Evolutionary conservation across 1,284 basidiomycete species (phyloP).

Genomic region (Apiotrichum veenhuisii): DNA sequence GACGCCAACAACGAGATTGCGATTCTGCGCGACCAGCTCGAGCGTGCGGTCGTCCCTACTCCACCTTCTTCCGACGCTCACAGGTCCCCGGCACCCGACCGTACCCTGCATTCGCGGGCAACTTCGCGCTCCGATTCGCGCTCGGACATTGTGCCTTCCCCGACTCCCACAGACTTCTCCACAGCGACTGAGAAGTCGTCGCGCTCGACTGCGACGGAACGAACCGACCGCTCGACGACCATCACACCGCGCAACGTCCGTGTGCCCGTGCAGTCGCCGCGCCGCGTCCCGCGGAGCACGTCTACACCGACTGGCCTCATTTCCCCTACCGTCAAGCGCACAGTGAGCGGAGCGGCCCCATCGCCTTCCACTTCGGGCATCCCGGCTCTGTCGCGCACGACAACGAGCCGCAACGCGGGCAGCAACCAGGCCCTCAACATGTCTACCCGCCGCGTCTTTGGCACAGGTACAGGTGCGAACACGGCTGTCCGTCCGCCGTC

Average conservation of each 20-base stretch:
- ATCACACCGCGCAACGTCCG: neutral
- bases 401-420: conserved; percentile 35
- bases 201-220: neutral
- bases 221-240: conserved; percentile 2
- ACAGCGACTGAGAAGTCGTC: neutral
- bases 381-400: conserved; percentile 34
- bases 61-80: conserved; percentile 36
- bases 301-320: conserved; percentile 22
- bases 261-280: conserved; percentile 1
- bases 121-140: conserved; percentile 17
- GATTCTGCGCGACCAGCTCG: conserved; percentile 68
- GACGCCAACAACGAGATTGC: conserved; percentile 73
- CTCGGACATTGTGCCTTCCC: conserved; percentile 1
- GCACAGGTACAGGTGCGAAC: neutral
- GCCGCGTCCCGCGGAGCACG: conserved; percentile 12
- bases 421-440: conserved; percentile 14
- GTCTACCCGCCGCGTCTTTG: conserved; percentile 3
- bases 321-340: conserved; percentile 15
- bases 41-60: conserved; percentile 28
- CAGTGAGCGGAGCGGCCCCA: neutral
- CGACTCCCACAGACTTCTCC: conserved; percentile 1
- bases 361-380: conserved; percentile 31
- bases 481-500: neutral
- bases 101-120: conserved; percentile 6
- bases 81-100: conserved; percentile 38